Evolutionary conservation across 352 stramenopile genomes (phyloP), one percentile per base, ranked within the genome.

Genomic region (Phytophthora tubulina): DNA sequence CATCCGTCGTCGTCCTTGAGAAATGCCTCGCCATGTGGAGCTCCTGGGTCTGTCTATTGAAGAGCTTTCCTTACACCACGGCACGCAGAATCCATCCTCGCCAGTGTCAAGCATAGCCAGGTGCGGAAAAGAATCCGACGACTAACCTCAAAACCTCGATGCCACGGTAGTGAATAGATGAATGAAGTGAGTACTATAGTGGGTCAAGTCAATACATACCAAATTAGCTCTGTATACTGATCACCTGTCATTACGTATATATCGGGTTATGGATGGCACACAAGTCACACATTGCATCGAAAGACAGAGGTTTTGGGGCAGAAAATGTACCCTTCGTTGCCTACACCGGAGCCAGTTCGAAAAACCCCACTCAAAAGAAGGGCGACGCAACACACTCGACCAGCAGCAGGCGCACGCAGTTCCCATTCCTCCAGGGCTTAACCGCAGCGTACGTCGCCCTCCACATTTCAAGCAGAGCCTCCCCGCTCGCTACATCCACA

Each of bases 291-390:
- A 62, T 30, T 14, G 2, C 38, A 70, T 41, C 17, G 8, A 10
- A 27, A 45, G 3, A 15, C 14, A 48, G 4, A 60, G 64, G 56
- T 30, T 21, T 57, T 35, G 5, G 56, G 8, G 42, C 50, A 69
- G 51, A 68, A 73, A 73, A 64, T 70, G 60, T 54, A 70, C 67
- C 45, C 61, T 55, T 74, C 33, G 60, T 33, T 41, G 49, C 45
- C 52, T 70, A 60, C 61, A 70, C 60, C 67, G 45, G 49, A 75
- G 68, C 68, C 68, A 75, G 68, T 75, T 68, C 41, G 31, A 68
- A 64, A 71, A 71, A 31, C 21, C 61, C 61, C 49, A 56, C 44
- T 63, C 46, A 53, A 38, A 44, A 67, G n/a, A 41, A 31, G 14
- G 59, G 63, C 33, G 33, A 55, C 33, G 38, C 49, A 60, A 68